Evolutionary conservation across 495 filamentous ascomycete genomes (phyloP), one percentile per base, ranked within the genome.

Genomic region (Penicillium salamii): DNA sequence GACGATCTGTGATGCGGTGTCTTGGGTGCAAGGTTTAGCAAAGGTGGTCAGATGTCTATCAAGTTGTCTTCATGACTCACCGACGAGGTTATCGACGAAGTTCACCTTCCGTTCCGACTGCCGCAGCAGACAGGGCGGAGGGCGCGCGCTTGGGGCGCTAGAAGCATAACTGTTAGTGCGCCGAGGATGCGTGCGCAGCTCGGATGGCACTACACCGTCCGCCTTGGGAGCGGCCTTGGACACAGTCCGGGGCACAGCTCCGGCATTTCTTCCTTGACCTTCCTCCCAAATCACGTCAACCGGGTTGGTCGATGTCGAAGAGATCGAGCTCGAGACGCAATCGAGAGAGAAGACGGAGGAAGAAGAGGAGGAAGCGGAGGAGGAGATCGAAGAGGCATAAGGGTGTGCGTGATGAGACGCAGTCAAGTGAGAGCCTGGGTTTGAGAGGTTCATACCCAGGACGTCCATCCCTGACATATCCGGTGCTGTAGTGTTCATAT

Each of bases 21-120:
- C 93, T 98, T 83, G 60, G 28, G 2, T n/a, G 67, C 4, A 53
- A n/a, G 35, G 39, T 57, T 59, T 52, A 57, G 58, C 63, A 38
- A n/a, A n/a, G 55, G 45, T 46, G 35, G 39, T 52, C 28, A 31
- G 38, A 45, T 49, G 54, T 51, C 53, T 19, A 23, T 35, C 18
- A 21, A 33, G 20, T 12, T 54, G 46, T 32, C 48, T 49, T 45
- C 62, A 57, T 37, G 46, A 75, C 93, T 93, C 90, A 98, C 93
- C 93, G 79, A 98, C 92, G 66, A 98, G 89, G 74, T 83, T 90
- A 67, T 97, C 92, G 73, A 98, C 93, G 66, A 97, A 98, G 67
- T 86, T 91, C 62, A 88, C 81, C 75, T 96, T 97, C 53, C 93
- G 86, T 65, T 97, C 93, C 59, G 84, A 84, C 75, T 98, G 93